phyloP scores from a whole-genome alignment of 2,329 filamentous ascomycete species.

The Botrytis byssoidea region DNA sequence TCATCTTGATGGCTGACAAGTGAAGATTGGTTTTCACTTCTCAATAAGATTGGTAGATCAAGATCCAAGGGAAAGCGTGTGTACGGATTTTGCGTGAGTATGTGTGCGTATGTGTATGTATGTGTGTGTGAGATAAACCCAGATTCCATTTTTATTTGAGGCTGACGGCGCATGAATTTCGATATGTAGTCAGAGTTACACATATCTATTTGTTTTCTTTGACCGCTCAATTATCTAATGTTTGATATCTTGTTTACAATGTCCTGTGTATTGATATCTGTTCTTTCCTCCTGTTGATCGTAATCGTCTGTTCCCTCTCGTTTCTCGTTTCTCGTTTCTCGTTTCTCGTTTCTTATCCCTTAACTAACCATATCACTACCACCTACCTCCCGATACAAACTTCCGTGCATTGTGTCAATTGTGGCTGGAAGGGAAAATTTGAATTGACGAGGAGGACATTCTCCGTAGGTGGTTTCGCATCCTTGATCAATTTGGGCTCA shows the following conservation, averaged over 20 bases:
- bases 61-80: neutral
- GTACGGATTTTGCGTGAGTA: neutral
- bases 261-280: neutral
- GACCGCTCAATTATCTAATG: conserved; percentile 16
- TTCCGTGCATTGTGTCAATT: conserved; percentile 11
- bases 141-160: neutral
- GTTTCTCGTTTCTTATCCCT: neutral
- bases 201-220: neutral
- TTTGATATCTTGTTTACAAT: neutral
- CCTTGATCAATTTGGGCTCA: conserved; percentile 16
- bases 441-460: conserved; percentile 4
- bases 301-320: neutral
- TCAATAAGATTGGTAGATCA: conserved; percentile 6
- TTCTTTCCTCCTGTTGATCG: neutral
- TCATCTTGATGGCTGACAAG: neutral
- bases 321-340: neutral
- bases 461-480: neutral
- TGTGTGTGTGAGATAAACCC: neutral
- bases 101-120: neutral
- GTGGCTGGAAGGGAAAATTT: conserved; percentile 9
- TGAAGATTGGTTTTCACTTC: neutral
- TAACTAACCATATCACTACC: neutral
- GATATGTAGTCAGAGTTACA: conserved; percentile 2
- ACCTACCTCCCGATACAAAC: neutral
- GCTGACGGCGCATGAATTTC: conserved; percentile 13